Evolutionary conservation across 805 yeast genomes (phyloP).

Genomic region (Yamadazyma endophytica): DNA sequence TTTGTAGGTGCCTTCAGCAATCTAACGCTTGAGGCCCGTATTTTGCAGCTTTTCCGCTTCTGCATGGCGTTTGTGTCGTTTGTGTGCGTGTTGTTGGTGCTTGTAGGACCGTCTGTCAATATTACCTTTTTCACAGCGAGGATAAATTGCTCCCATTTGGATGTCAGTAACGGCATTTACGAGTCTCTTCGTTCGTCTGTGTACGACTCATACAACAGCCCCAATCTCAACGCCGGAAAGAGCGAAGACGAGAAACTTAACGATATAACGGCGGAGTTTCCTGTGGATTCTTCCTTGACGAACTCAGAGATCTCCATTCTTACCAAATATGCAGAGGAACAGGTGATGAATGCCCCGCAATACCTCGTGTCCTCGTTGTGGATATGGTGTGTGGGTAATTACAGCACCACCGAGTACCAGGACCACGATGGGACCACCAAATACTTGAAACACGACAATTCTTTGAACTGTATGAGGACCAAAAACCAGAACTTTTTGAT

Average conservation of each 20-base stretch:
- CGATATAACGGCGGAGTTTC: constrained; percentile 11
- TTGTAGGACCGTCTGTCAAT: constrained; percentile 23
- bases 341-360: constrained; percentile 49
- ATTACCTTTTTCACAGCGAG: constrained; percentile 24
- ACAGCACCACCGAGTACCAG: constrained; percentile 17
- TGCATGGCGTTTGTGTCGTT: constrained; percentile 14
- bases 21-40: constrained; percentile 21
- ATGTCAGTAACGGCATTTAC: constrained; percentile 52
- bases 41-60: constrained; percentile 23
- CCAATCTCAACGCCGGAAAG: constrained; percentile 15
- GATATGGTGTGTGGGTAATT: constrained; percentile 45
- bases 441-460: constrained; percentile 14
- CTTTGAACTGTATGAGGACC: constrained; percentile 17
- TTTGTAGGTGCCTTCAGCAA: constrained; percentile 15
- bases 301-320: constrained; percentile 46
- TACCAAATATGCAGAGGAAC: constrained; percentile 41
- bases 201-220: constrained; percentile 11
- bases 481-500: constrained; percentile 22
- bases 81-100: constrained; percentile 14
- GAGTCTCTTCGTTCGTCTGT: constrained; percentile 35
- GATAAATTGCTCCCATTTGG: constrained; percentile 48
- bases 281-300: constrained; percentile 34
- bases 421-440: constrained; percentile 12
- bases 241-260: not conserved
- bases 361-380: constrained; percentile 36